Evolutionary conservation across 345 rosid species (phyloP).

Genomic region (Leavenworthia alabamica): DNA sequence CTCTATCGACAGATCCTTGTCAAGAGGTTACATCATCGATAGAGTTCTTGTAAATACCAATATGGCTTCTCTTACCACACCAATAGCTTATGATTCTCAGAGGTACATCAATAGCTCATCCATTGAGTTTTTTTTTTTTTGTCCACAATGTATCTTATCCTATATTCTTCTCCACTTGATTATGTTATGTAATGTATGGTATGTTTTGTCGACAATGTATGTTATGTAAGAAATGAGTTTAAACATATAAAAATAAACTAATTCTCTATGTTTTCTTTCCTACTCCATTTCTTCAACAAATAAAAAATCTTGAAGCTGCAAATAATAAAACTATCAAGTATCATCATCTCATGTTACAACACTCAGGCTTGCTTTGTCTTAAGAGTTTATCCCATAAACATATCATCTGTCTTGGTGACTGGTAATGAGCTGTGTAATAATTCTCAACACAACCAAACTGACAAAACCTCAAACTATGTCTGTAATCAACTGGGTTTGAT

Average conservation of each 20-base stretch:
- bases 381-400: slow-evolving; percentile 83
- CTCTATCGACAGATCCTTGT: slow-evolving; percentile 48
- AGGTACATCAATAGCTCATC: slow-evolving; percentile 7
- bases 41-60: slow-evolving; percentile 11
- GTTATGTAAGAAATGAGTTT: slow-evolving; percentile 19
- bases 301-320: slow-evolving; percentile 4
- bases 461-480: slow-evolving; percentile 79
- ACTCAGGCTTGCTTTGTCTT: slow-evolving; percentile 46
- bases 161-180: too few species aligned
- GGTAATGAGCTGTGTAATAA: slow-evolving; percentile 89
- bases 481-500: slow-evolving; percentile 61
- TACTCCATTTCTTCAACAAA: slow-evolving; percentile 5
- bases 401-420: slow-evolving; percentile 90
- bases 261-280: neutral
- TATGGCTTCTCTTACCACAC: neutral
- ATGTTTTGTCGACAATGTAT: too few species aligned
- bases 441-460: slow-evolving; percentile 87
- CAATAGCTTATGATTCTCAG: neutral
- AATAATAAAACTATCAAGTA: slow-evolving; percentile 12
- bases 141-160: too few species aligned
- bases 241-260: too few species aligned
- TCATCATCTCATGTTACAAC: slow-evolving; percentile 84
- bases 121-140: too few species aligned
- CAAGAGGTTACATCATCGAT: slow-evolving; percentile 36
- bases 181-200: too few species aligned